Percentiles rank a stretch among this genome's conserved stretches.
Conservation (phyloP, 148 eudicot species). For the Vaccinium vitisidaea region DNA sequence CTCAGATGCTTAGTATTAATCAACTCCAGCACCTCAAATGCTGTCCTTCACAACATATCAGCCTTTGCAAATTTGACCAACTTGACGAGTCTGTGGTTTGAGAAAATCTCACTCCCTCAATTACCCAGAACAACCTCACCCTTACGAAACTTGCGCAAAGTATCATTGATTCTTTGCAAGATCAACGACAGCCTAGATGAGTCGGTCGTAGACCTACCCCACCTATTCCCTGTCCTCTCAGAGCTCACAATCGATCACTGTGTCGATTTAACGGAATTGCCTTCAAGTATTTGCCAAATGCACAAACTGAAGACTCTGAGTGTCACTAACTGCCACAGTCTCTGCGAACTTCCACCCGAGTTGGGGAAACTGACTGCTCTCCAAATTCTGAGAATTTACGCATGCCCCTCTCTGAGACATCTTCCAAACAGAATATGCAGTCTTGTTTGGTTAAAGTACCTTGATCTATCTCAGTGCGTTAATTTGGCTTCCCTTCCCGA, state of each 20-base stretch:
- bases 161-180: slow-evolving; percentile 67
- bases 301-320: slow-evolving; percentile 48
- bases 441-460: slow-evolving; percentile 51
- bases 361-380: slow-evolving; percentile 48
- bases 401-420: slow-evolving; percentile 55
- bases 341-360: slow-evolving; percentile 54
- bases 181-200: slow-evolving; percentile 36
- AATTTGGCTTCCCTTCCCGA: slow-evolving; percentile 53
- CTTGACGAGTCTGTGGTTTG: slow-evolving; percentile 76
- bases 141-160: slow-evolving; percentile 43
- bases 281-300: slow-evolving; percentile 49
- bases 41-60: slow-evolving; percentile 53
- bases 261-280: slow-evolving; percentile 49
- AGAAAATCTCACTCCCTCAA: slow-evolving; percentile 58
- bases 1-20: slow-evolving; percentile 65
- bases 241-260: slow-evolving; percentile 88
- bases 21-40: slow-evolving; percentile 52
- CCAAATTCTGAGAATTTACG: slow-evolving; percentile 58
- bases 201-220: slow-evolving; percentile 44
- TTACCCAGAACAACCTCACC: slow-evolving; percentile 46
- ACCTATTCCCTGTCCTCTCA: slow-evolving; percentile 55
- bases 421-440: slow-evolving; percentile 56
- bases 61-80: slow-evolving; percentile 44
- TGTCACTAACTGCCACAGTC: slow-evolving; percentile 71
- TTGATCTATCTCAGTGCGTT: slow-evolving; percentile 72